Evolutionary conservation across 805 yeast genomes (phyloP).

Genomic region (Candida suzukii): DNA sequence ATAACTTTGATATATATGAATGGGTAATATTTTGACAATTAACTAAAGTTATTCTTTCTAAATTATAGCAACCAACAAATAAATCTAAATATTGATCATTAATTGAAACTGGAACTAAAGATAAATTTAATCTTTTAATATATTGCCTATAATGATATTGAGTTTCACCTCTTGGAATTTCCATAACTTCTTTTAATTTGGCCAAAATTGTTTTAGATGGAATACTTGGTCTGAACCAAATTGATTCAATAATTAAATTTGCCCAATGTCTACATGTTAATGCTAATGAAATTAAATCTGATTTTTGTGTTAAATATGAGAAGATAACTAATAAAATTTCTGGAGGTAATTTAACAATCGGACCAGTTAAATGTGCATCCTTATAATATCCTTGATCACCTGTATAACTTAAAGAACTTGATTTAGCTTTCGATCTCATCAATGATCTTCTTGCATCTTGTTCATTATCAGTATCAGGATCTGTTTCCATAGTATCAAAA

Average conservation of each 20-base stretch:
- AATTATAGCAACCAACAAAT: conserved; percentile 61
- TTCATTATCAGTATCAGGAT: conserved; percentile 27
- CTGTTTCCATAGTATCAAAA: conserved; percentile 16
- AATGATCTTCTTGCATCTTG: conserved; percentile 21
- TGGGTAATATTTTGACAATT: conserved; percentile 65
- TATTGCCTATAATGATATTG: conserved; percentile 61
- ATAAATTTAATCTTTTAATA: conserved; percentile 74
- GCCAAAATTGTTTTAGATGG: conserved; percentile 40
- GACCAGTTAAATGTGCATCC: conserved; percentile 11
- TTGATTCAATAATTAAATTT: conserved; percentile 62
- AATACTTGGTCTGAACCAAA: conserved; percentile 85
- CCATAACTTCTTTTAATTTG: conserved; percentile 51
- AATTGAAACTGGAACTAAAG: conserved; percentile 62
- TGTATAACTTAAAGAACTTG: conserved; percentile 6
- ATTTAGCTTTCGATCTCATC: conserved; percentile 20
- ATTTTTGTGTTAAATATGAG: conserved; percentile 51
- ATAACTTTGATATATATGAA: conserved; percentile 50
- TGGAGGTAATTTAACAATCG: conserved; percentile 44
- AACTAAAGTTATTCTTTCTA: conserved; percentile 82
- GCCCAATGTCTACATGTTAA: conserved; percentile 82
- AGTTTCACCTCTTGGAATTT: conserved; percentile 37
- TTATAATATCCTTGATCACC: not conserved
- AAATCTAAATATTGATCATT: conserved; percentile 55
- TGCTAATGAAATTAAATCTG: conserved; percentile 53
- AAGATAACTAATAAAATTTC: conserved; percentile 61